A percentile compares a stretch with the other conserved stretches of the same genome.
Evolutionary conservation across 2,329 filamentous ascomycete genomes (phyloP).

Genomic region (Akanthomyces muscarius): DNA sequence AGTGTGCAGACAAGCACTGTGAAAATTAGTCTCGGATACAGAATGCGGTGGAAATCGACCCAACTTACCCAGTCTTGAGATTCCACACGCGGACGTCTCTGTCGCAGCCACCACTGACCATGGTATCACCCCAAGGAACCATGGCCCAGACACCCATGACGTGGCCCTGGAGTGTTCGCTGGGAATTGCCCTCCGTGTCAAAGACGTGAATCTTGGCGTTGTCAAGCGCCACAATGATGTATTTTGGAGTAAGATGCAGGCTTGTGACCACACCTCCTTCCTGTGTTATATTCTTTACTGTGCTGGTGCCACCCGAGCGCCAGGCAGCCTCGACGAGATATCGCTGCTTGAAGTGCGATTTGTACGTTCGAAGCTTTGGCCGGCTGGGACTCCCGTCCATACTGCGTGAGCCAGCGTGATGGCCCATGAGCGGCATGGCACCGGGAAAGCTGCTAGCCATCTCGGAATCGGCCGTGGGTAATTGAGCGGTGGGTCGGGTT

Average conservation of each 20-base stretch:
- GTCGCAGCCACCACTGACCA: constrained; percentile 95
- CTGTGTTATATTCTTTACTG: constrained; percentile 84
- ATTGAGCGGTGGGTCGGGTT: constrained; percentile 28
- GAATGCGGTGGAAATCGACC: background rate
- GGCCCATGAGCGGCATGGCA: constrained; percentile 34
- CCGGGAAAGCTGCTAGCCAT: constrained; percentile 43
- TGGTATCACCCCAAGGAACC: constrained; percentile 93
- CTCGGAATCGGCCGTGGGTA: constrained; percentile 34
- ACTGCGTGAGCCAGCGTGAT: constrained; percentile 44
- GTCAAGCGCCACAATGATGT: constrained; percentile 95
- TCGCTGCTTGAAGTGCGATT: constrained; percentile 95
- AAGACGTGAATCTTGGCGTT: constrained; percentile 99
- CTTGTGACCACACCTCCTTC: constrained; percentile 97
- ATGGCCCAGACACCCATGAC: constrained; percentile 99
- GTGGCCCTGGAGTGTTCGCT: constrained; percentile 88
- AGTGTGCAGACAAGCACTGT: constrained; percentile 70
- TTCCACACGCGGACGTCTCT: constrained; percentile 97
- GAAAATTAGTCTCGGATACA: background rate
- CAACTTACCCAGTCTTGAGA: constrained; percentile 77
- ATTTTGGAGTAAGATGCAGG: constrained; percentile 87
- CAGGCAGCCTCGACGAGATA: constrained; percentile 97
- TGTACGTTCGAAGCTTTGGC: constrained; percentile 76
- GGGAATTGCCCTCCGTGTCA: constrained; percentile 81
- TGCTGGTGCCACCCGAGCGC: constrained; percentile 84
- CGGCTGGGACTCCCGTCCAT: constrained; percentile 50